A percentile compares a stretch with the other conserved stretches of the same genome.
These are phyloP conservation scores for Apophysomyces elegans DNA, from an alignment of 371 early-diverging fungal genomes.

Conservation along the genomic window DNA sequence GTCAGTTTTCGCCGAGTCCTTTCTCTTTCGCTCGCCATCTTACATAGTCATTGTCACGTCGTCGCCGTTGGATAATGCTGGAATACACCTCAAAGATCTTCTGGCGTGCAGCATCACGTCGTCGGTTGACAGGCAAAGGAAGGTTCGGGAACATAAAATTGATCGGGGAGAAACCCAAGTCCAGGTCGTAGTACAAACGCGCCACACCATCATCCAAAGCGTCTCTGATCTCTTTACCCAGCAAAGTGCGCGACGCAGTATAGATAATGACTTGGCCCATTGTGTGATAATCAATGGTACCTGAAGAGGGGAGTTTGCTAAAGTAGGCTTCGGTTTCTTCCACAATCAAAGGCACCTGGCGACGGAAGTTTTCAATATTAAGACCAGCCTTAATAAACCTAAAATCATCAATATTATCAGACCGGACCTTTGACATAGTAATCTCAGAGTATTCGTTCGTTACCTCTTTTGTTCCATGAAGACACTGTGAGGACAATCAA, in stretches of 20 bases:
- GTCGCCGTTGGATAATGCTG: slow-evolving; percentile 81
- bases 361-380: slow-evolving; percentile 82
- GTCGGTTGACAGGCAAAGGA: slow-evolving; percentile 57
- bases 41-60: slow-evolving; percentile 50
- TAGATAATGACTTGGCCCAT: slow-evolving; percentile 92
- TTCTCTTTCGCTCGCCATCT: not conserved
- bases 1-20: not conserved
- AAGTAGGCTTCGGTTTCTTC: slow-evolving; percentile 85
- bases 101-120: slow-evolving; percentile 85
- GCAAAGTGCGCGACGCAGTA: slow-evolving; percentile 92
- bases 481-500: slow-evolving; percentile 90
- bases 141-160: slow-evolving; percentile 76
- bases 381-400: slow-evolving; percentile 94
- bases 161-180: slow-evolving; percentile 93
- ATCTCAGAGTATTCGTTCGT: not conserved
- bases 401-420: not conserved
- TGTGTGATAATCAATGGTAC: slow-evolving; percentile 69
- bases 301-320: slow-evolving; percentile 37
- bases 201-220: slow-evolving; percentile 78
- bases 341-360: slow-evolving; percentile 87
- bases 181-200: slow-evolving; percentile 92
- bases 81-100: slow-evolving; percentile 84
- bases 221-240: slow-evolving; percentile 92
- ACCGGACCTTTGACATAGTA: not conserved
- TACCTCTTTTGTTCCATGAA: slow-evolving; percentile 97